These are phyloP conservation scores for Allium sativum DNA, from an alignment of 106 monocot species.

Conservation along the genomic window DNA sequence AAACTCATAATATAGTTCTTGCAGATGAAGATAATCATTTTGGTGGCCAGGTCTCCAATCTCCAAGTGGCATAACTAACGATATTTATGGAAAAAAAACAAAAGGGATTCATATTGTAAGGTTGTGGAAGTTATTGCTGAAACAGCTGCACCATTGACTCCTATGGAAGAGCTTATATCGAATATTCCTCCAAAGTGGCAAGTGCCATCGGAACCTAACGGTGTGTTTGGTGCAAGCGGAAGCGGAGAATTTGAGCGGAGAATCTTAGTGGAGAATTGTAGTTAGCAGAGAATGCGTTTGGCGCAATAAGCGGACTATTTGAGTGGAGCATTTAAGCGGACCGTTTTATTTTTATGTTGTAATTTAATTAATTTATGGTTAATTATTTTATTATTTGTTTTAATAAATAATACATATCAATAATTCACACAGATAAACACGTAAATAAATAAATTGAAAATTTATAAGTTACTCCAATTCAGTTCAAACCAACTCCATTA, in stretches of 20 bases:
- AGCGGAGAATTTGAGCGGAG: too few relatives aligned
- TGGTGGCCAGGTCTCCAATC: slow-evolving; percentile 91
- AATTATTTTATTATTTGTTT: too few relatives aligned
- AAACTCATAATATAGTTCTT: slow-evolving; percentile 87
- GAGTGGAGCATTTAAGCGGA: neutral
- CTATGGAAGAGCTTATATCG: slow-evolving; percentile 66
- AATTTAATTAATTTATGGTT: neutral
- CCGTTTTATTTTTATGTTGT: neutral
- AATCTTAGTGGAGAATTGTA: neutral
- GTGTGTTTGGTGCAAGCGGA: too few relatives aligned
- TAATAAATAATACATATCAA: too few relatives aligned
- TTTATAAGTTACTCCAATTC: too few relatives aligned
- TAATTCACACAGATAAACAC: too few relatives aligned
- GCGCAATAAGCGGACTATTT: neutral
- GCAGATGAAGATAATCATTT: slow-evolving; percentile 78
- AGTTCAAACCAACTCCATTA: too few relatives aligned
- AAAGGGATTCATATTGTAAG: slow-evolving; percentile 60
- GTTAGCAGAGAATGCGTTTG: too few relatives aligned
- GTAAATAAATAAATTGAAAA: too few relatives aligned
- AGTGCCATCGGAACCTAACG: too few relatives aligned
- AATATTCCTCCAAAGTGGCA: slow-evolving; percentile 62
- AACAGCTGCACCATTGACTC: slow-evolving; percentile 62
- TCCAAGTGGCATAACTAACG: slow-evolving; percentile 89
- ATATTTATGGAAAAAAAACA: slow-evolving; percentile 85
- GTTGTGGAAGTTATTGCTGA: slow-evolving; percentile 90